Conservation (phyloP, 805 yeast genomes). For the Candida odintsovae region DNA sequence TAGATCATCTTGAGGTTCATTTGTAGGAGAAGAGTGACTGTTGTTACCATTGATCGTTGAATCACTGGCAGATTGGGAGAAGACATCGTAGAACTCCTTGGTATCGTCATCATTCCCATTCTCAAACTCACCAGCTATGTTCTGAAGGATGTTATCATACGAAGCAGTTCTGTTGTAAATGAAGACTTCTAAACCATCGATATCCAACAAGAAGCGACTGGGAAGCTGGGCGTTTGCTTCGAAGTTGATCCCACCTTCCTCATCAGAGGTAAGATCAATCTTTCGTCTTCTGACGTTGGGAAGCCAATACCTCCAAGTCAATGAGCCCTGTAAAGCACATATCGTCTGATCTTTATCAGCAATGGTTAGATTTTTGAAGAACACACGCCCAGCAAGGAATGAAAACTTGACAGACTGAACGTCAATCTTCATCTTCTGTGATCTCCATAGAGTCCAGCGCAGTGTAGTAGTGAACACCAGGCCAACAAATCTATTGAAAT, state of each 20-base stretch:
- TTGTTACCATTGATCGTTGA: slow-evolving; percentile 6
- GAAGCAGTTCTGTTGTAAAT: slow-evolving; percentile 75
- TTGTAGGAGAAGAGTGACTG: neutral
- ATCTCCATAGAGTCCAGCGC: slow-evolving; percentile 58
- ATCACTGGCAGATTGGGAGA: slow-evolving; percentile 11
- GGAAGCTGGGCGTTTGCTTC: slow-evolving; percentile 45
- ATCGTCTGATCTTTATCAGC: slow-evolving; percentile 71
- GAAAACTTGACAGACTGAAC: slow-evolving; percentile 74
- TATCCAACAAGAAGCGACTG: slow-evolving; percentile 47
- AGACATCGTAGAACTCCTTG: slow-evolving; percentile 10
- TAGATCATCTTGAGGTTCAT: neutral
- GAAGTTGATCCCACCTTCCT: slow-evolving; percentile 15
- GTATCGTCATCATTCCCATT: slow-evolving; percentile 10
- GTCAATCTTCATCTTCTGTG: slow-evolving; percentile 49
- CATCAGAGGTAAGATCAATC: slow-evolving; percentile 10
- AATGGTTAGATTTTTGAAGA: slow-evolving; percentile 68
- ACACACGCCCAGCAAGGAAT: slow-evolving; percentile 74
- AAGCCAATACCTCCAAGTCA: slow-evolving; percentile 94
- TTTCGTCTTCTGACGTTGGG: slow-evolving; percentile 30
- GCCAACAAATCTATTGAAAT: slow-evolving; percentile 70
- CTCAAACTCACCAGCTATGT: slow-evolving; percentile 21
- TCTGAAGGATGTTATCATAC: slow-evolving; percentile 56
- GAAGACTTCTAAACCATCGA: slow-evolving; percentile 80
- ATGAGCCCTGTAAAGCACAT: slow-evolving; percentile 60
- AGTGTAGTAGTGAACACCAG: slow-evolving; percentile 44